Evolutionary conservation across 495 filamentous ascomycete species (phyloP), one percentile per base, ranked within the genome.

Genomic region (Aspergillus panamensis): DNA sequence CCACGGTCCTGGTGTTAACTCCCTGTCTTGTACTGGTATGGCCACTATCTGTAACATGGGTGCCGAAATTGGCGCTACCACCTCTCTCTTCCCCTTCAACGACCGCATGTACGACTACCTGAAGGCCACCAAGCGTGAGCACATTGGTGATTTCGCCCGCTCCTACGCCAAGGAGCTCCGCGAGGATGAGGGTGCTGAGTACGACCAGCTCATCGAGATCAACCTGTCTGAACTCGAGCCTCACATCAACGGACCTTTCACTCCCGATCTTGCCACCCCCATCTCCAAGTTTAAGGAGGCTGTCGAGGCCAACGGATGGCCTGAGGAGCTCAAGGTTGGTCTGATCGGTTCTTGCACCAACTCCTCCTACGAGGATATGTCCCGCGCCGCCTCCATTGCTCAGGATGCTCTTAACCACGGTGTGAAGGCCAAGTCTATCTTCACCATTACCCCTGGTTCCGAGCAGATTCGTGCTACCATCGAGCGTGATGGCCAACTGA

Each of bases 291-390:
- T 97, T 78, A 91, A 91, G 74, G 87, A 92, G 72, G 90, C 94
- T 65, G 94, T 93, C 61, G 88, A 93, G 82, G 79, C 82, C 64
- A 96, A 98, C 77, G 87, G 87, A 74, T 98, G 94, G 94, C 94
- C 94, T 40, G 87, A 96, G 74, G 93, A 97, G 73, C 79, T 98
- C 65, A 97, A 96, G 83, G 95, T 96, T 65, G 95, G 95, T 70
- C 69, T 78, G 61, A 78, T 99, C 68, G 94, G 94, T 55, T 97
- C 94, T 70, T 99, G 94, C 89, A 99, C 94, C 65, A 99, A 99
- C 84, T 96, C 91, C 43, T 97, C 92, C 29, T 99, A 99, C 74
- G 95, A 99, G 80, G 94, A 99, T 69, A 97, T 99, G 94, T 89
- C 87, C 65, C 91, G 95, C 62, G 89, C 85, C 67, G 94, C 94